Percentiles rank a stretch among this genome's conserved stretches.
Evolutionary conservation across 495 filamentous ascomycete species (phyloP).

Genomic region (Penicillium macrosclerotiorum): DNA sequence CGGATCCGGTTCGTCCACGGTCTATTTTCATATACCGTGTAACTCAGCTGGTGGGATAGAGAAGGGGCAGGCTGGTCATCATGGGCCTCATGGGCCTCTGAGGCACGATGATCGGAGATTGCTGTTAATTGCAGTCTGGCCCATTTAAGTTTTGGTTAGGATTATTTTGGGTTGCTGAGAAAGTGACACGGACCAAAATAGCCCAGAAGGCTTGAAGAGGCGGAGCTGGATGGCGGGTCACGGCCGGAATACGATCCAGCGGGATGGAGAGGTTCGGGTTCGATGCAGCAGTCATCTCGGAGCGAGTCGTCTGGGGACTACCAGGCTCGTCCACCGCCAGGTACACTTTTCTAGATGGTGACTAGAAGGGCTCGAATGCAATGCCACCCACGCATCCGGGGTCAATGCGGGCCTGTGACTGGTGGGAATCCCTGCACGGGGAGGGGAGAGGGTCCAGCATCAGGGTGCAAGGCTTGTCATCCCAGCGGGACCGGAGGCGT

Average conservation of each 20-base stretch:
- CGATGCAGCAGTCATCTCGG: slow-evolving; percentile 11
- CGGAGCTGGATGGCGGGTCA: neutral
- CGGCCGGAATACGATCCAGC: neutral
- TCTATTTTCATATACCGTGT: slow-evolving; percentile 24
- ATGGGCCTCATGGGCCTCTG: neutral
- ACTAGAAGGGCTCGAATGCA: slow-evolving; percentile 26
- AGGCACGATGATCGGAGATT: slow-evolving; percentile 21
- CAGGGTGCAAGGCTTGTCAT: slow-evolving; percentile 18
- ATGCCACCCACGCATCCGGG: slow-evolving; percentile 27
- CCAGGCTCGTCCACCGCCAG: slow-evolving; percentile 32
- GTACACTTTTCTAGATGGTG: slow-evolving; percentile 34
- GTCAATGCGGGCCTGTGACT: slow-evolving; percentile 9
- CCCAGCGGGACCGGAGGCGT: slow-evolving; percentile 21
- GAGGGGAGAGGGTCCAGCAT: slow-evolving; percentile 14
- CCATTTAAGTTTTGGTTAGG: neutral
- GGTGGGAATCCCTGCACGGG: slow-evolving; percentile 18
- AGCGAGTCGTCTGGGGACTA: too few species aligned
- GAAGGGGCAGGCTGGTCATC: neutral
- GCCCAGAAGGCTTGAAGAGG: neutral
- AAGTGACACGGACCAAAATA: slow-evolving; percentile 12
- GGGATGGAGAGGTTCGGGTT: neutral
- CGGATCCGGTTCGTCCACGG: slow-evolving; percentile 19
- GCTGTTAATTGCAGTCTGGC: too few species aligned
- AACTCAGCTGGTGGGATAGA: slow-evolving; percentile 6
- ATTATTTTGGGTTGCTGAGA: slow-evolving; percentile 1